These are phyloP conservation scores for Aegilops bicornis DNA, from an alignment of 176 grass and related monocot genomes.

Conservation along the genomic window DNA sequence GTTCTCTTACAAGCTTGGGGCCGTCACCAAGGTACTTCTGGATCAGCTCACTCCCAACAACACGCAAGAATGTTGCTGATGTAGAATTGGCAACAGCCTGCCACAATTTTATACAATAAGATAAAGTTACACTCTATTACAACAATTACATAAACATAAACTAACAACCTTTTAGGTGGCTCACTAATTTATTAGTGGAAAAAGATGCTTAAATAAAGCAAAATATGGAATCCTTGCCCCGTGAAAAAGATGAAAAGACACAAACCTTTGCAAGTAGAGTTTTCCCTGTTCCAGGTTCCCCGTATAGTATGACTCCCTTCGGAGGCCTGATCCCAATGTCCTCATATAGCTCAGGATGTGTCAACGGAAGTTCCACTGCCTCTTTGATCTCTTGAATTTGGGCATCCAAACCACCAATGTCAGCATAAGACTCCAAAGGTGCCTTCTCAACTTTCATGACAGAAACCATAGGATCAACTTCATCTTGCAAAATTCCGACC, in stretches of 20 bases:
- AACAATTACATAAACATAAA: background rate
- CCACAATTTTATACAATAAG: background rate
- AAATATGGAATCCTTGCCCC: constrained; percentile 1
- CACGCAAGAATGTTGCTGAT: constrained; percentile 82
- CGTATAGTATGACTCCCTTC: constrained; percentile 82
- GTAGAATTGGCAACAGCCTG: constrained; percentile 88
- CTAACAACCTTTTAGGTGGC: background rate
- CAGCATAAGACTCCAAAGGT: constrained; percentile 77
- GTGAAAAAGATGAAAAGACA: background rate
- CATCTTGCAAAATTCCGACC: constrained; percentile 78
- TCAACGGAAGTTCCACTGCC: constrained; percentile 77
- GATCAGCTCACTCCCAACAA: constrained; percentile 87
- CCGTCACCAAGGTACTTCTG: constrained; percentile 90
- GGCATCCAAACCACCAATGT: constrained; percentile 82
- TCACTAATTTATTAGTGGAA: background rate
- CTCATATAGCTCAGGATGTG: constrained; percentile 79
- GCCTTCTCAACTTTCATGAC: constrained; percentile 91
- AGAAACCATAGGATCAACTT: constrained; percentile 87
- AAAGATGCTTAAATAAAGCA: background rate
- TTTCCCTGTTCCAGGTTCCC: constrained; percentile 85
- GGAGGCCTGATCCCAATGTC: constrained; percentile 86
- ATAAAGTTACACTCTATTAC: background rate
- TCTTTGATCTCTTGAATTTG: constrained; percentile 92
- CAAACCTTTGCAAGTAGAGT: constrained; percentile 79
- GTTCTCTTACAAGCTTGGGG: constrained; percentile 83